Conservation (phyloP, 208 protist species). For the Naegleria fowleri region DNA sequence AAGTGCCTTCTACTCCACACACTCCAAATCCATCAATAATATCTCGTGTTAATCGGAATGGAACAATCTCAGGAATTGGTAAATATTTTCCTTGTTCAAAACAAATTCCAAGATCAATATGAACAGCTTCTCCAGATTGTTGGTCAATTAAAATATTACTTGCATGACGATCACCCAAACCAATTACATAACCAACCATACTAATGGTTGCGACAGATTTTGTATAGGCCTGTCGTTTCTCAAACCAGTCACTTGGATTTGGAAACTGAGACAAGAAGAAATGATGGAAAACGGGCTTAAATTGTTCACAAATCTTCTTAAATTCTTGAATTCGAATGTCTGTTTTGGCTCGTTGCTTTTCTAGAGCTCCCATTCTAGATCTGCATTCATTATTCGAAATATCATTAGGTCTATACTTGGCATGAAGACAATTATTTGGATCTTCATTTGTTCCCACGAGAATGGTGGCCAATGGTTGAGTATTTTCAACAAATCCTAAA, state of each 20-base stretch:
- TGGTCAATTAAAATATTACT: slow-evolving; percentile 89
- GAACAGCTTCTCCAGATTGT: slow-evolving; percentile 75
- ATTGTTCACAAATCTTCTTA: slow-evolving; percentile 60
- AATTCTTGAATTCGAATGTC: slow-evolving; percentile 53
- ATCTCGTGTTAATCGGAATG: slow-evolving; percentile 92
- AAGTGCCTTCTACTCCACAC: slow-evolving; percentile 75
- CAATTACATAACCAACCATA: slow-evolving; percentile 88
- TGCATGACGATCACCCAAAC: slow-evolving; percentile 89
- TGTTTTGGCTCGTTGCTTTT: slow-evolving; percentile 35
- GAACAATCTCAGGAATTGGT: slow-evolving; percentile 83
- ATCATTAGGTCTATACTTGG: slow-evolving; percentile 72
- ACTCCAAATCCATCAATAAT: slow-evolving; percentile 90
- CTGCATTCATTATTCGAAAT: slow-evolving; percentile 30
- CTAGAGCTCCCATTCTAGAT: background rate
- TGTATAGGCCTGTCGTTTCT: slow-evolving; percentile 69
- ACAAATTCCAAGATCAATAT: slow-evolving; percentile 90
- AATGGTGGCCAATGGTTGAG: slow-evolving; percentile 74
- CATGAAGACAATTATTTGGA: slow-evolving; percentile 52
- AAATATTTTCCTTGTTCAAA: slow-evolving; percentile 81
- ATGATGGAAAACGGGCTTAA: slow-evolving; percentile 84
- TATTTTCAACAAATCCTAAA: slow-evolving; percentile 82
- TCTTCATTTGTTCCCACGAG: slow-evolving; percentile 51
- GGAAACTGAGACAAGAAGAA: slow-evolving; percentile 86
- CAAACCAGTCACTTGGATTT: slow-evolving; percentile 64
- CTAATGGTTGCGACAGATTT: slow-evolving; percentile 73